These are phyloP conservation scores for Penicillium subrubescens DNA, from an alignment of 495 filamentous ascomycete genomes.

Conservation along the genomic window DNA sequence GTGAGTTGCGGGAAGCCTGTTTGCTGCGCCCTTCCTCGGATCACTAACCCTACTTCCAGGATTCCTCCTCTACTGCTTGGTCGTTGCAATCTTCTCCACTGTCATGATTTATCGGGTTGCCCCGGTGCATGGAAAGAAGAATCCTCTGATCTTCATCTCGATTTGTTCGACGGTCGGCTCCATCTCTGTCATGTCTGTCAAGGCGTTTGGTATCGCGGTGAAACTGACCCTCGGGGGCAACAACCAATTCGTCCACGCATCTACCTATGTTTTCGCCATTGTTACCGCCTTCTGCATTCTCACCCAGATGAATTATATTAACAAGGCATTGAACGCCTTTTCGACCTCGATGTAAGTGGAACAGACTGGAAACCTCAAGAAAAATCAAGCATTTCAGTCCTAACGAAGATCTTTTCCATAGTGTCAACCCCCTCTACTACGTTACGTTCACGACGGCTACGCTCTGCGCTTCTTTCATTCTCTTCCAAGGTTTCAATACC, in stretches of 20 bases:
- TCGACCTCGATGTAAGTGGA: slow-evolving; percentile 86
- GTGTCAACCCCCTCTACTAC: slow-evolving; percentile 98
- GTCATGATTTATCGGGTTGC: slow-evolving; percentile 97
- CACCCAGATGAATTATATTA: slow-evolving; percentile 99
- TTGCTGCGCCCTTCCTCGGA: background rate
- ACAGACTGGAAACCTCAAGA: background rate
- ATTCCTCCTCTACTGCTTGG: slow-evolving; percentile 79
- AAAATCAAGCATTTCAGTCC: slow-evolving; percentile 1
- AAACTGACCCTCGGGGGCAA: slow-evolving; percentile 89
- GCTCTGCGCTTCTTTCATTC: slow-evolving; percentile 92
- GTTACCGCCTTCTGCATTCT: slow-evolving; percentile 90
- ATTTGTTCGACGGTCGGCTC: slow-evolving; percentile 97
- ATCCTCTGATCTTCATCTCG: slow-evolving; percentile 91
- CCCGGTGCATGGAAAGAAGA: slow-evolving; percentile 86
- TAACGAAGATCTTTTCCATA: slow-evolving; percentile 45
- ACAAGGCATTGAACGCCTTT: slow-evolving; percentile 96
- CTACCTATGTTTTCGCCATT: slow-evolving; percentile 96
- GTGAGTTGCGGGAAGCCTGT: slow-evolving; percentile 51
- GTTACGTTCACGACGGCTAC: slow-evolving; percentile 99
- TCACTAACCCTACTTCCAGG: slow-evolving; percentile 48
- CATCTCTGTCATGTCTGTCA: slow-evolving; percentile 97
- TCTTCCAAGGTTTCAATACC: slow-evolving; percentile 97
- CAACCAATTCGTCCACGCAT: slow-evolving; percentile 92
- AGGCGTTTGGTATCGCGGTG: slow-evolving; percentile 94
- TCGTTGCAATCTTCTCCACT: slow-evolving; percentile 77